Conservation (phyloP, 1,284 basidiomycete genomes). For the Microstroma glucosiphilum region DNA sequence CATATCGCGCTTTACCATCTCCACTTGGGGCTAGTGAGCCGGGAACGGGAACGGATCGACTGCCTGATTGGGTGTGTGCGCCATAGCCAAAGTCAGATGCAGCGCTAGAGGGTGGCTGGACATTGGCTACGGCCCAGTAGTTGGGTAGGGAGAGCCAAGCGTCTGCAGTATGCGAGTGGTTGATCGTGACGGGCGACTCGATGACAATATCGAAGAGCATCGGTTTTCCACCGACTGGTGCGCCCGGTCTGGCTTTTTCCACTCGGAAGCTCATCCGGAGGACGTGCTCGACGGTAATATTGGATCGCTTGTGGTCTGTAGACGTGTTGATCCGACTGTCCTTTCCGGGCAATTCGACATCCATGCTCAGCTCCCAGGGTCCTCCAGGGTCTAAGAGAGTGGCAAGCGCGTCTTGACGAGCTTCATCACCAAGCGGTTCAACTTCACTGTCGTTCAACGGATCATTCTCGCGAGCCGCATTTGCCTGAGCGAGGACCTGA, state of each 20-base stretch:
- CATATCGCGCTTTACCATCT: too few relatives aligned
- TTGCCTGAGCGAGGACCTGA: neutral
- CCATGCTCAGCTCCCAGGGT: slow-evolving; percentile 57
- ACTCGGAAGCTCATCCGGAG: slow-evolving; percentile 80
- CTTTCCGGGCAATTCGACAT: slow-evolving; percentile 37
- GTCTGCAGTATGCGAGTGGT: slow-evolving; percentile 36
- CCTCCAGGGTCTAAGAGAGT: slow-evolving; percentile 56
- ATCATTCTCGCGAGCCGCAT: neutral
- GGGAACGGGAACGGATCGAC: too few relatives aligned
- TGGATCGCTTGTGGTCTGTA: slow-evolving; percentile 73
- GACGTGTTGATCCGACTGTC: slow-evolving; percentile 64
- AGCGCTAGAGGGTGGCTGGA: too few relatives aligned
- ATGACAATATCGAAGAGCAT: slow-evolving; percentile 76
- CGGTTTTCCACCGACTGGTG: neutral
- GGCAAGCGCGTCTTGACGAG: slow-evolving; percentile 49
- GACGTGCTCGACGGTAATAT: slow-evolving; percentile 70
- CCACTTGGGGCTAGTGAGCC: too few relatives aligned
- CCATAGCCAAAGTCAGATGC: too few relatives aligned
- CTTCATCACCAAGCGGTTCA: neutral
- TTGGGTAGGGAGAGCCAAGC: slow-evolving; percentile 44
- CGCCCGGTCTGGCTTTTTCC: slow-evolving; percentile 54
- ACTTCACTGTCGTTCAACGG: neutral
- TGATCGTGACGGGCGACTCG: slow-evolving; percentile 65
- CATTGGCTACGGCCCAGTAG: slow-evolving; percentile 22
- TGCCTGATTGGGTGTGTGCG: too few relatives aligned